Conservation (phyloP, 345 rosid species). For the Noccaea caerulescens region DNA sequence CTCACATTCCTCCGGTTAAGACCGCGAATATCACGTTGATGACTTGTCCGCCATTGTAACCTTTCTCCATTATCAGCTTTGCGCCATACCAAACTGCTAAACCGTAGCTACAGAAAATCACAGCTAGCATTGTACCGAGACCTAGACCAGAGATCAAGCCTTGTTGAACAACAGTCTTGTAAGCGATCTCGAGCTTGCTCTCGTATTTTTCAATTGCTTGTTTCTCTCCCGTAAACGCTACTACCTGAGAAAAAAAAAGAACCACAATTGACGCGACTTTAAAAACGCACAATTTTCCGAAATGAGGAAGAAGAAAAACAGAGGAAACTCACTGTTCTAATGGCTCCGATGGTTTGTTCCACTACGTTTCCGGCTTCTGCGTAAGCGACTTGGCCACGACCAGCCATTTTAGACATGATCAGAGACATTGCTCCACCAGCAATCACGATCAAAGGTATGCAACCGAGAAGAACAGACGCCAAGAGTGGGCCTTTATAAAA, state of each 20-base stretch:
- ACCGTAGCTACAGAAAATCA: slow-evolving; percentile 58
- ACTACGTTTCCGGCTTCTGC: slow-evolving; percentile 87
- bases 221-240: slow-evolving; percentile 90
- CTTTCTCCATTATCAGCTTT: slow-evolving; percentile 58
- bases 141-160: slow-evolving; percentile 78
- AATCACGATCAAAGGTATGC: slow-evolving; percentile 62
- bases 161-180: slow-evolving; percentile 58
- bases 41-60: slow-evolving; percentile 79
- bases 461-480: slow-evolving; percentile 55
- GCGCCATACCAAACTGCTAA: slow-evolving; percentile 82
- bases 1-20: slow-evolving; percentile 85
- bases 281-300: neutral
- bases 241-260: slow-evolving; percentile 53
- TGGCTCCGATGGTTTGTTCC: slow-evolving; percentile 82
- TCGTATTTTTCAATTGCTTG: slow-evolving; percentile 65
- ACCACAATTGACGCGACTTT: neutral
- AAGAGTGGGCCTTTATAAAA: slow-evolving; percentile 65
- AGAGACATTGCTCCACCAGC: slow-evolving; percentile 65
- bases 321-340: slow-evolving; percentile 67
- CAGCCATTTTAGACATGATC: slow-evolving; percentile 67
- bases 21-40: slow-evolving; percentile 67
- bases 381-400: slow-evolving; percentile 79
- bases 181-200: slow-evolving; percentile 60
- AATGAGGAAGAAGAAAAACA: neutral
- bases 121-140: slow-evolving; percentile 54